These are phyloP conservation scores for Backusella morwellensis DNA, from an alignment of 192 early-diverging fungal species.

Conservation along the genomic window DNA sequence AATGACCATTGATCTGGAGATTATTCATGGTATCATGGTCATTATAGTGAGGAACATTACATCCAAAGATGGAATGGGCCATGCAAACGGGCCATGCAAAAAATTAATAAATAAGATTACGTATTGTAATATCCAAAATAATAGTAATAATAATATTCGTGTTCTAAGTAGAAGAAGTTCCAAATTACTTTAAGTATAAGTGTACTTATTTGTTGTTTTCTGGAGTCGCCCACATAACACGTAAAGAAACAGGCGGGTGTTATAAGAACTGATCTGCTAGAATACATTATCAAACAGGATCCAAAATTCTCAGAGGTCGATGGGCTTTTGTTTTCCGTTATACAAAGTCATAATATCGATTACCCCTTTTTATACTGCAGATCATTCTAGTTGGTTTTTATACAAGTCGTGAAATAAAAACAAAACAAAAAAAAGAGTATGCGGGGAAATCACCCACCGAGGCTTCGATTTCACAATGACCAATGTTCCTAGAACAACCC, in stretches of 20 bases:
- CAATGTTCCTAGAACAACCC: neutral
- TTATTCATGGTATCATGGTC: neutral
- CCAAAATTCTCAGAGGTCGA: neutral
- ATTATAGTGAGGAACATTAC: neutral
- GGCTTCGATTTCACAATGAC: neutral
- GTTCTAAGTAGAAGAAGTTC: neutral
- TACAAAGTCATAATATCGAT: neutral
- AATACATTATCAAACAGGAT: neutral
- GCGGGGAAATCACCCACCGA: neutral
- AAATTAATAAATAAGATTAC: slow-evolving; percentile 12
- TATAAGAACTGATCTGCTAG: slow-evolving; percentile 2
- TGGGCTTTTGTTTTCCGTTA: neutral
- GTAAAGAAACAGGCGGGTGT: neutral
- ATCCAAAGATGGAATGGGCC: slow-evolving; percentile 8
- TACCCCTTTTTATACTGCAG: neutral
- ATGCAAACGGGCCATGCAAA: slow-evolving; percentile 1
- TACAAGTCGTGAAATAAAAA: neutral
- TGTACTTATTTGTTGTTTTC: neutral
- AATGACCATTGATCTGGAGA: neutral
- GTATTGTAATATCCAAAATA: neutral
- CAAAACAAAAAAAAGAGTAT: slow-evolving; percentile 2
- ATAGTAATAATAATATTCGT: neutral
- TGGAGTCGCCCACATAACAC: neutral
- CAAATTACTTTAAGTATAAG: neutral
- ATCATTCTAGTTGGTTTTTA: neutral